These are phyloP conservation scores for Mucor saturninus DNA, from an alignment of 371 early-diverging fungal species.

Conservation along the genomic window DNA sequence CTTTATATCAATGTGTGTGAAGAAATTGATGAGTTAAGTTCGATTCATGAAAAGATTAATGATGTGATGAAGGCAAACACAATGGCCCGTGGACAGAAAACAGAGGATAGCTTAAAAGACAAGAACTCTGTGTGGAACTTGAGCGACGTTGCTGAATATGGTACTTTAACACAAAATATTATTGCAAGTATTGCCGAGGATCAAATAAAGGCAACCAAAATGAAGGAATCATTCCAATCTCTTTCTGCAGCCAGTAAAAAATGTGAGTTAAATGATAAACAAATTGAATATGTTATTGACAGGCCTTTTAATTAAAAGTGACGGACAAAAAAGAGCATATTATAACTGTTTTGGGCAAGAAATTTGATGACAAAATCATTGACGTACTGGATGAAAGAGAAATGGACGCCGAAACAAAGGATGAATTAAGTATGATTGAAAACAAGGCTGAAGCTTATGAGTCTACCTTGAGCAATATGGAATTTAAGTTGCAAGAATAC, in stretches of 20 bases:
- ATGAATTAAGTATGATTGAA: neutral
- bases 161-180: constrained; percentile 10
- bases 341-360: constrained; percentile 6
- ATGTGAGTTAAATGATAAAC: constrained; percentile 15
- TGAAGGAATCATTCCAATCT: neutral
- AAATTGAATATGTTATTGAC: neutral
- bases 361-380: neutral
- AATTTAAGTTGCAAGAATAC: constrained; percentile 19
- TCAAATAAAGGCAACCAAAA: neutral
- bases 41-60: constrained; percentile 6
- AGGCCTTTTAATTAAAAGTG: constrained; percentile 2
- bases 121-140: constrained; percentile 17
- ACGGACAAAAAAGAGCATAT: constrained; percentile 25
- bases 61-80: constrained; percentile 2
- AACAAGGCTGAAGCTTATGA: neutral
- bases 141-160: constrained; percentile 17
- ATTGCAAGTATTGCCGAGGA: constrained; percentile 10
- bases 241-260: constrained; percentile 18
- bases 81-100: neutral
- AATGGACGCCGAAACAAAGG: constrained; percentile 19
- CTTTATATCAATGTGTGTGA: constrained; percentile 26
- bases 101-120: constrained; percentile 3
- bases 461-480: constrained; percentile 11
- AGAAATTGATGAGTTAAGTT: constrained; percentile 26
- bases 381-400: constrained; percentile 19